These are phyloP conservation scores for Ogataea ganodermae DNA, from an alignment of 805 yeast genomes.

Conservation along the genomic window DNA sequence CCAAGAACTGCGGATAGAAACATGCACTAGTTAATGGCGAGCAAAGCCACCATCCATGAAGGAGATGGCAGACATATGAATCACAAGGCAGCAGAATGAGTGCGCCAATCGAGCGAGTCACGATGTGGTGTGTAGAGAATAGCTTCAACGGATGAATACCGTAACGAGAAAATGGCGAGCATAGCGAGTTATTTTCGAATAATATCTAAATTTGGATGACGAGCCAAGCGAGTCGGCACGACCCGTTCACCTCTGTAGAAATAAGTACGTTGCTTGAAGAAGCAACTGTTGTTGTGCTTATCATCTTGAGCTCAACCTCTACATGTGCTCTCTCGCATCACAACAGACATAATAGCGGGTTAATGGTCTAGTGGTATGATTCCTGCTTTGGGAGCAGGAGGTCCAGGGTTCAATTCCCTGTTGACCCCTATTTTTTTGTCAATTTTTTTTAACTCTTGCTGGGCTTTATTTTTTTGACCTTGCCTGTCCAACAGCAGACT, in stretches of 20 bases:
- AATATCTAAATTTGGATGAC: no score
- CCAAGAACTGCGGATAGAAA: conserved; percentile 93
- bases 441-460: conserved; percentile 11
- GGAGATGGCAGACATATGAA: no score
- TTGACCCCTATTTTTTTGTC: conserved; percentile 29
- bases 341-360: conserved; percentile 13
- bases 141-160: background rate
- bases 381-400: conserved; percentile 58
- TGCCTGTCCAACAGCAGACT: background rate
- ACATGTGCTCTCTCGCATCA: no score
- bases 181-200: background rate
- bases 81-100: no score
- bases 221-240: no score
- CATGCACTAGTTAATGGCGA: conserved; percentile 12
- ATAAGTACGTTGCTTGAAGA: no score
- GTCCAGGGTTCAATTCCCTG: conserved; percentile 57
- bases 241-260: no score
- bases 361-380: conserved; percentile 55
- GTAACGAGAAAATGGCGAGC: background rate
- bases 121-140: background rate
- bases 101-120: background rate
- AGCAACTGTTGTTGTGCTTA: no score
- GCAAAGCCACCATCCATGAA: no score
- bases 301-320: no score
- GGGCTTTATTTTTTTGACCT: conserved; percentile 1